Conservation (phyloP, 495 filamentous ascomycete genomes). For the Sphaerosporella brunnea region DNA sequence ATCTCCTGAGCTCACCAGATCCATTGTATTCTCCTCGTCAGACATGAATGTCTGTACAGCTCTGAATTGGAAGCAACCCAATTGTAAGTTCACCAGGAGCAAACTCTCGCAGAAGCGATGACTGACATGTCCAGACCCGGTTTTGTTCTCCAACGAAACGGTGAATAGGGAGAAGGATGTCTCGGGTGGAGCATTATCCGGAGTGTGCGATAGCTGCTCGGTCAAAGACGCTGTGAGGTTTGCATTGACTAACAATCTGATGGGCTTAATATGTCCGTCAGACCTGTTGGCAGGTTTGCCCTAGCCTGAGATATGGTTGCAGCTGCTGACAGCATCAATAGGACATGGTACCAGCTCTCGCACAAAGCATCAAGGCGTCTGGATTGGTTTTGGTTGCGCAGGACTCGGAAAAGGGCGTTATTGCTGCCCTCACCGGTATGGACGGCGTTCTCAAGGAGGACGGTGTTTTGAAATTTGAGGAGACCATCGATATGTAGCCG, state of each 20-base stretch:
- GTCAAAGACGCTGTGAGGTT: constrained; percentile 90
- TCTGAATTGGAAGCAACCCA: constrained; percentile 97
- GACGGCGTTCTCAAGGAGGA: constrained; percentile 74
- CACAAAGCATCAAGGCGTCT: constrained; percentile 82
- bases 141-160: constrained; percentile 63
- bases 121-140: constrained; percentile 43
- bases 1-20: constrained; percentile 51
- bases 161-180: constrained; percentile 32
- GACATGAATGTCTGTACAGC: constrained; percentile 80
- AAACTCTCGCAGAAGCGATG: not conserved
- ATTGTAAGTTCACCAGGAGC: constrained; percentile 39
- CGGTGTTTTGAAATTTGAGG: constrained; percentile 79
- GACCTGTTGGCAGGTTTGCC: constrained; percentile 52
- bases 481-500: constrained; percentile 73
- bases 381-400: constrained; percentile 88
- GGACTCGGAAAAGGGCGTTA: constrained; percentile 31
- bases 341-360: constrained; percentile 82
- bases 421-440: constrained; percentile 39
- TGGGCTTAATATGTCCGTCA: constrained; percentile 84
- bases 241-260: constrained; percentile 90
- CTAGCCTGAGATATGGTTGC: not conserved
- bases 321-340: constrained; percentile 25
- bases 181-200: constrained; percentile 30
- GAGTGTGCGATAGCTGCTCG: constrained; percentile 54
- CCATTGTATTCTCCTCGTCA: constrained; percentile 80